Conservation (phyloP, 2,329 filamentous ascomycete genomes). For the Trichophyton verrucosum region DNA sequence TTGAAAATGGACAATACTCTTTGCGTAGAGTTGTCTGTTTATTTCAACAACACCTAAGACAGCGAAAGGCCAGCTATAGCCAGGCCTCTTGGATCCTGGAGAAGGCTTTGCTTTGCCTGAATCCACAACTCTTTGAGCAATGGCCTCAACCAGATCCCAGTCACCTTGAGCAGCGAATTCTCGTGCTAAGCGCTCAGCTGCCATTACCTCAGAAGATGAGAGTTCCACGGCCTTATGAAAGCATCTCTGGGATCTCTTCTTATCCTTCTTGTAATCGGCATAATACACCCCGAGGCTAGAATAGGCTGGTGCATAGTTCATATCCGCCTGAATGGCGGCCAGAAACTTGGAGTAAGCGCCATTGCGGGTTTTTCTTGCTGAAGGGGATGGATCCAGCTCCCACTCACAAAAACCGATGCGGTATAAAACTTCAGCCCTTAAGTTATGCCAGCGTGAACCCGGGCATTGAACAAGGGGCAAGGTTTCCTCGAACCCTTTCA, state of each 20-base stretch:
- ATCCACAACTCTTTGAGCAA: constrained; percentile 80
- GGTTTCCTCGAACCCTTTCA: constrained; percentile 57
- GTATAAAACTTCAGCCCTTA: constrained; percentile 78
- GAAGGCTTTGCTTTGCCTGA: constrained; percentile 86
- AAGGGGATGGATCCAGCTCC: constrained; percentile 62
- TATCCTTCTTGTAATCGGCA: constrained; percentile 78
- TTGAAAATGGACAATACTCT: constrained; percentile 85
- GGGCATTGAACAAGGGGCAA: constrained; percentile 53
- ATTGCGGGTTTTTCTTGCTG: constrained; percentile 64
- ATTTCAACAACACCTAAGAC: constrained; percentile 88
- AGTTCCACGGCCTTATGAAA: constrained; percentile 95
- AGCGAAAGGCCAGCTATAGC: constrained; percentile 90
- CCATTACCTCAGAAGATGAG: constrained; percentile 71
- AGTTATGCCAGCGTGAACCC: constrained; percentile 49
- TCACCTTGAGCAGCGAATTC: constrained; percentile 82
- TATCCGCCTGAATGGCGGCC: constrained; percentile 68
- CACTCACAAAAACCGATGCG: constrained; percentile 77
- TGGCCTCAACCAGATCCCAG: constrained; percentile 91
- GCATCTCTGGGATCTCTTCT: constrained; percentile 72
- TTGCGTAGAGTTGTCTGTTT: constrained; percentile 81
- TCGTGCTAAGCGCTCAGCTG: constrained; percentile 73
- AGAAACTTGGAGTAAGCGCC: constrained; percentile 78
- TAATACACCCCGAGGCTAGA: constrained; percentile 86
- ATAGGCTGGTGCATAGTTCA: constrained; percentile 81
- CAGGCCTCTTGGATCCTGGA: constrained; percentile 84